Conservation (phyloP, 441 rosid species). For the Jatropha multifida region DNA sequence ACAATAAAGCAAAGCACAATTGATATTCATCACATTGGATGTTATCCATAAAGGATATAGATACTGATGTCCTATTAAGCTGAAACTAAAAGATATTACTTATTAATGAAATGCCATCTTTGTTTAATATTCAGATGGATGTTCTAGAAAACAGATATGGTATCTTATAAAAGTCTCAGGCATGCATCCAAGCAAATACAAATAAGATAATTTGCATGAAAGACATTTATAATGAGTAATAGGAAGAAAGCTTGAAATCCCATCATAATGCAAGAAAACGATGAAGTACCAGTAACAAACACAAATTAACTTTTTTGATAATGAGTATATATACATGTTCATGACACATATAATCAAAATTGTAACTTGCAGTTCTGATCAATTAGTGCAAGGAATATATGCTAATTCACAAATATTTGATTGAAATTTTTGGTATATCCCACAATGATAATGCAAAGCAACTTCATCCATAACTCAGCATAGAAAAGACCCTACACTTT, state of each 20-base stretch:
- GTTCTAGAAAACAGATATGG: background rate
- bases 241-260: background rate
- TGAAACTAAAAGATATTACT: background rate
- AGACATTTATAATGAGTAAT: background rate
- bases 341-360: background rate
- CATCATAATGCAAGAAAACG: background rate
- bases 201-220: background rate
- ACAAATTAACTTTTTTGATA: background rate
- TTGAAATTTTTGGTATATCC: background rate
- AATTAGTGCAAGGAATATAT: background rate
- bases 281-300: background rate
- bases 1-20: constrained; percentile 20
- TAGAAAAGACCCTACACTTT: background rate
- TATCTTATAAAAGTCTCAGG: background rate
- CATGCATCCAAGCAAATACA: background rate
- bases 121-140: background rate
- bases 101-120: background rate
- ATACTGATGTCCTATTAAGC: background rate
- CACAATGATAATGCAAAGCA: background rate
- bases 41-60: background rate
- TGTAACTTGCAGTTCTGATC: background rate
- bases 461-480: background rate
- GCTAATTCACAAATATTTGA: background rate
- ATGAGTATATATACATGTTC: background rate
- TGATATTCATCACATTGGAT: background rate